Evolutionary conservation across 176 grass and related monocot genomes (phyloP).

Genomic region (Secale cereale): DNA sequence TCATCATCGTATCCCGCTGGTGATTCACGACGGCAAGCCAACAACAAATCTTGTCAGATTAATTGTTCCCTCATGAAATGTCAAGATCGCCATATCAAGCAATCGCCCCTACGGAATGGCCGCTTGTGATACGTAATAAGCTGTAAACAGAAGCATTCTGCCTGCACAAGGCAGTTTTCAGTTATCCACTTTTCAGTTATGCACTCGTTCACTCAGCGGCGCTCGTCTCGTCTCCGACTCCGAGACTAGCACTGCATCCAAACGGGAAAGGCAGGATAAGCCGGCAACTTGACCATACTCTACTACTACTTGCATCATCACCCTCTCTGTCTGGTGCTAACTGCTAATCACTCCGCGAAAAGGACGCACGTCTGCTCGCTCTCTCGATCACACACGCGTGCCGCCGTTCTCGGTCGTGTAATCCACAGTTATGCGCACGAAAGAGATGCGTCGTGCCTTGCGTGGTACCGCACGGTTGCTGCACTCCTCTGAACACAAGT

Average conservation of each 20-base stretch:
- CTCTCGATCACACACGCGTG: not conserved
- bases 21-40: not conserved
- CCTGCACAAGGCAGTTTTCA: not conserved
- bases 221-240: not conserved
- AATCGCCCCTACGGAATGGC: not conserved
- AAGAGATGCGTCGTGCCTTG: slow-evolving; percentile 1
- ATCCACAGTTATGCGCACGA: not conserved
- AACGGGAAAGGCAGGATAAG: not conserved
- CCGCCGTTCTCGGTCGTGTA: not conserved
- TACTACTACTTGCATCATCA: not conserved
- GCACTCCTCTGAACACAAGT: not conserved
- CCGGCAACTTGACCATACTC: not conserved
- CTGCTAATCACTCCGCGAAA: not conserved
- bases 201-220: not conserved
- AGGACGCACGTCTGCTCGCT: not conserved
- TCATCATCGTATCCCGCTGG: no score
- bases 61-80: not conserved
- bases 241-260: not conserved
- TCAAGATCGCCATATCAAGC: not conserved
- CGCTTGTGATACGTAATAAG: not conserved
- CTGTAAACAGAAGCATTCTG: not conserved
- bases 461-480: not conserved
- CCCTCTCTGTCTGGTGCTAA: not conserved
- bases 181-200: not conserved
- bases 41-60: not conserved